phyloP scores from a whole-genome alignment of 768 basidiomycete genomes.

The Kondoa subrosea region DNA sequence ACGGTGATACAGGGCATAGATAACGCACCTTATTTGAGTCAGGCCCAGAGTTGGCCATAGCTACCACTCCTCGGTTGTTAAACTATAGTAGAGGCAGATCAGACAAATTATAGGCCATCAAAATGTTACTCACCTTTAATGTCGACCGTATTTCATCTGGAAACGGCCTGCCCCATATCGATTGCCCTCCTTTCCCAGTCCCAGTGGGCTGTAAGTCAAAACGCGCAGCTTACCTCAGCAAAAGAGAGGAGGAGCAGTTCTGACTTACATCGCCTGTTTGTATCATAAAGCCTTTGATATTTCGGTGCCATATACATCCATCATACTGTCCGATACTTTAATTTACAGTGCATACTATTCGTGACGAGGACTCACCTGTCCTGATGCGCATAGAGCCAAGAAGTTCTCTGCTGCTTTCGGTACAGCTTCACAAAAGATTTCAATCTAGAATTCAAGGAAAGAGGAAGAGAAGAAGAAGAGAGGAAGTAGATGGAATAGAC shows the following conservation, averaged over 20 bases:
- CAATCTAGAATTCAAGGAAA: conserved; percentile 45
- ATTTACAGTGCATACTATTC: conserved; percentile 10
- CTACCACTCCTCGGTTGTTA: conserved; percentile 81
- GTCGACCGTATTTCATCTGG: conserved; percentile 84
- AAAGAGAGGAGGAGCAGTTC: not conserved
- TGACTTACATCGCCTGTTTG: conserved; percentile 38
- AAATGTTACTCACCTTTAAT: conserved; percentile 48
- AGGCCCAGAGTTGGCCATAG: conserved; percentile 93
- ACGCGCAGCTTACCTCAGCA: not conserved
- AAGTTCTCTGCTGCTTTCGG: conserved; percentile 98
- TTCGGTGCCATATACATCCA: conserved; percentile 35
- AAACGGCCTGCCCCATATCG: conserved; percentile 86
- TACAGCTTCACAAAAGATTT: conserved; percentile 91
- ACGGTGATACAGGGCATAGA: not conserved
- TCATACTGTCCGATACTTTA: conserved; percentile 7
- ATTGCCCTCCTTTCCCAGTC: conserved; percentile 89
- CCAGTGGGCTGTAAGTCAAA: conserved; percentile 52
- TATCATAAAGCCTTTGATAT: conserved; percentile 89
- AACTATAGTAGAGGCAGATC: conserved; percentile 44
- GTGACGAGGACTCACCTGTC: conserved; percentile 64
- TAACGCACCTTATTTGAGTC: conserved; percentile 60
- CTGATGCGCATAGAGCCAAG: conserved; percentile 77
- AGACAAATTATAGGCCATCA: not conserved
- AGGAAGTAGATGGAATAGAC: not conserved
- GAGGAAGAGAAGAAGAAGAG: not conserved